Percentiles rank a stretch among this genome's conserved stretches.
Evolutionary conservation across 2,329 filamentous ascomycete species (phyloP).

Genomic region (Onygenales sp.): DNA sequence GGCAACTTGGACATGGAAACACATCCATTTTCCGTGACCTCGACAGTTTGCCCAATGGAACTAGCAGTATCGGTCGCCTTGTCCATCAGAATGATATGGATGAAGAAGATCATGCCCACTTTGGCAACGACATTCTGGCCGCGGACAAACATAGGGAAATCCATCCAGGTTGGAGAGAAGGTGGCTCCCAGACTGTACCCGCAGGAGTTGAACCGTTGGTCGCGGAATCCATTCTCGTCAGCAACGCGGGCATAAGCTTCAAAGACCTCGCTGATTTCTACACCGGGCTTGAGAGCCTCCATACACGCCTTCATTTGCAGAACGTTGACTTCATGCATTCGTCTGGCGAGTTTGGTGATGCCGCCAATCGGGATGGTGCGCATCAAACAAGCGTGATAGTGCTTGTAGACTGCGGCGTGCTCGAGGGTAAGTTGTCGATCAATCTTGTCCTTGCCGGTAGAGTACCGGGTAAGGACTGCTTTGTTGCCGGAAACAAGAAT

Average conservation of each 20-base stretch:
- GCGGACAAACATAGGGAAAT: constrained; percentile 14
- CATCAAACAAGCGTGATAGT: constrained; percentile 26
- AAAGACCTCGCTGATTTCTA: constrained; percentile 19
- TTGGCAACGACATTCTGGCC: constrained; percentile 14
- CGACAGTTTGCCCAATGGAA: constrained; percentile 22
- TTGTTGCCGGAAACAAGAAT: constrained; percentile 26
- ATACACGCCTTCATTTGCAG: constrained; percentile 20
- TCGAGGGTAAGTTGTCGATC: constrained; percentile 25
- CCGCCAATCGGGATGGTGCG: constrained; percentile 23
- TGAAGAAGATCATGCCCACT: constrained; percentile 25
- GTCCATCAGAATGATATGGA: constrained; percentile 28
- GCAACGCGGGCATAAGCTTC: constrained; percentile 21
- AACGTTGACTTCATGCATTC: constrained; percentile 20
- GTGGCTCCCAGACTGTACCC: constrained; percentile 22
- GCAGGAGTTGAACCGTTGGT: constrained; percentile 22
- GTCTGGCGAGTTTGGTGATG: constrained; percentile 18
- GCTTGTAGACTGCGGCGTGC: constrained; percentile 25
- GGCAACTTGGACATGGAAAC: constrained; percentile 23
- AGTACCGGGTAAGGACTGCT: constrained; percentile 24
- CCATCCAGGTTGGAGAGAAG: constrained; percentile 17
- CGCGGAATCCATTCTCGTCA: constrained; percentile 22
- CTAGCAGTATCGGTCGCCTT: constrained; percentile 26
- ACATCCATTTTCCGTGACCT: constrained; percentile 23
- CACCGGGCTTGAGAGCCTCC: constrained; percentile 19
- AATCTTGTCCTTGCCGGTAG: constrained; percentile 21